Evolutionary conservation across 768 basidiomycete species (phyloP).

Genomic region (Boletus tylopilopsis): DNA sequence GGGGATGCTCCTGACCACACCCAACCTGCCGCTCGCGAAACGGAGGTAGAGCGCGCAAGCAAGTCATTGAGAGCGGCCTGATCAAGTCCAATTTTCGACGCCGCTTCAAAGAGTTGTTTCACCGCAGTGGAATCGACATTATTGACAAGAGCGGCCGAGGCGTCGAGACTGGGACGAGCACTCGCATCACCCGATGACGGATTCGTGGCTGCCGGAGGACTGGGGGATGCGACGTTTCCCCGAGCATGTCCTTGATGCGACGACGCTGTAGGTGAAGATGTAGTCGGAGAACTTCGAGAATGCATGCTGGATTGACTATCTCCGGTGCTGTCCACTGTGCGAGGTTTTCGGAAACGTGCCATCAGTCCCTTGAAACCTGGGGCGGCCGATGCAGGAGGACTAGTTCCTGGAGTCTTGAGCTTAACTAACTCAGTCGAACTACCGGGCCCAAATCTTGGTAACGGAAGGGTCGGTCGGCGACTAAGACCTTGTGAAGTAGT

Average conservation of each 20-base stretch:
- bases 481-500: conserved; percentile 35
- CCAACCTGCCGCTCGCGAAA: conserved; percentile 50
- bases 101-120: conserved; percentile 73
- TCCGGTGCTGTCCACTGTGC: conserved; percentile 23
- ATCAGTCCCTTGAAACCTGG: conserved; percentile 80
- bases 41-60: conserved; percentile 66
- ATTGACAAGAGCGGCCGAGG: conserved; percentile 19
- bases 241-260: conserved; percentile 31
- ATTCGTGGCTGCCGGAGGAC: conserved; percentile 8
- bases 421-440: conserved; percentile 47
- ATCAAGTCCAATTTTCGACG: conserved; percentile 70
- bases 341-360: conserved; percentile 60
- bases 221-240: conserved; percentile 29
- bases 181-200: conserved; percentile 13
- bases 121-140: conserved; percentile 51
- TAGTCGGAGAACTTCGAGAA: conserved; percentile 30
- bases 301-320: conserved; percentile 31
- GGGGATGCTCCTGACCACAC: conserved; percentile 31
- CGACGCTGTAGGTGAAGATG: conserved; percentile 34
- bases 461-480: conserved; percentile 45
- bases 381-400: conserved; percentile 67
- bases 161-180: conserved; percentile 23
- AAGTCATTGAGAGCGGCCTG: conserved; percentile 67
- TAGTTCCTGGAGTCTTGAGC: conserved; percentile 52
- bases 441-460: conserved; percentile 37